Base-by-base conservation (phyloP, 768 basidiomycete species). In the Phanerochaete carnosa region DNA sequence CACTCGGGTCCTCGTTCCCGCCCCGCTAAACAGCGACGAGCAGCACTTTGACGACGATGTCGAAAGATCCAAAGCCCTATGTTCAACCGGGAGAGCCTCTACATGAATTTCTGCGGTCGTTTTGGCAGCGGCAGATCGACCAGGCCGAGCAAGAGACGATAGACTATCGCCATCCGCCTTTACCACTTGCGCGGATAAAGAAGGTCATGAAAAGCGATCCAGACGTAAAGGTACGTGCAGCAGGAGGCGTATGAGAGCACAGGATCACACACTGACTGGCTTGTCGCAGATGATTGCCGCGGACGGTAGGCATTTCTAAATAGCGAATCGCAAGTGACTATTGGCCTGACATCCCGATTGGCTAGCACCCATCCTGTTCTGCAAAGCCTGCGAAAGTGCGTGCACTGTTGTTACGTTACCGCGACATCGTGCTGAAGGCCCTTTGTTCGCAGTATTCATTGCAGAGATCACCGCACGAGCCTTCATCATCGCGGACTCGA, bases 171-270 rank as follows among this genome's bases (percentile, higher is more conserved):
- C 92, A 95, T 69, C 92, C 92, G 1, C 88, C 92, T 6, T 78
- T 98, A 12, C 96, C 96, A 3, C 78, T 99, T 30, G 97, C 97
- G 19, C 80, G 97, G 71, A 97, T 98, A 69, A 98, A 98, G 81
- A 98, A 98, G 74, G 96, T 98, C 59, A 97, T 98, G 93, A 98
- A 98, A 81, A 95, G 90, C 73, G 94, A 95, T 76, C 92, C 94
- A 2, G 94, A 95, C 67, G 94, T 98, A 64, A 95, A 95, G 84
- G 94, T 96, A 71, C 69, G 85, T 70, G 35, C 47, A 55, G 45
- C 45, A 52, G 49, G 45, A 16, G 51, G 39, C 16, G 8, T n/a
- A 52, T 29, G 51, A n/a, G 28, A 30, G 13, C 33, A 23, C n/a
- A 43, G 33, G 33, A 25, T 43, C 49, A 45, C 33, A 35, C 30